phyloP scores from a whole-genome alignment of 768 basidiomycete species.

The Auricularia heimuer region DNA sequence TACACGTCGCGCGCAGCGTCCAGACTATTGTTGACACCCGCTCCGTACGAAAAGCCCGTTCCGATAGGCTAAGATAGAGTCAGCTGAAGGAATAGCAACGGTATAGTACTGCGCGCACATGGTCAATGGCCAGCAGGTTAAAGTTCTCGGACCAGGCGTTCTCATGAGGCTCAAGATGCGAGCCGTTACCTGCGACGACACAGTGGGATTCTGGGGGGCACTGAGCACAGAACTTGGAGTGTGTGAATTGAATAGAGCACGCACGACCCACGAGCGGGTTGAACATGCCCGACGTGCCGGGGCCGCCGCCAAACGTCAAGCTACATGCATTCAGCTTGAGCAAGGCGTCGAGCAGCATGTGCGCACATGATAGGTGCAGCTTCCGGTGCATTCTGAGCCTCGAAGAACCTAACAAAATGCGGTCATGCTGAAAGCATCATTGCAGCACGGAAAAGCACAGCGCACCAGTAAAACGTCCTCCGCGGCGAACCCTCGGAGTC shows the following conservation, averaged over 20 bases:
- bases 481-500: constrained; percentile 18
- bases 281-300: constrained; percentile 22
- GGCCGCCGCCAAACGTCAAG: constrained; percentile 26
- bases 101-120: constrained; percentile 3
- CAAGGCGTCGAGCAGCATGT: not conserved
- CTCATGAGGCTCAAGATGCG: constrained; percentile 13
- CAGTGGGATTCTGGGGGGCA: constrained; percentile 17
- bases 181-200: constrained; percentile 15
- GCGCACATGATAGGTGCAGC: constrained; percentile 24
- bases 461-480: constrained; percentile 11
- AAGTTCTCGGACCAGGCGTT: constrained; percentile 10
- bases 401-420: constrained; percentile 20
- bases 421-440: no score
- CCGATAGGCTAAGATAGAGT: constrained; percentile 20
- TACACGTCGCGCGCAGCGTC: constrained; percentile 25
- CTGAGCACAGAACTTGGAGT: not conserved
- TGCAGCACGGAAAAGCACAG: not conserved
- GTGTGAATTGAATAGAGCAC: not conserved
- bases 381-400: constrained; percentile 20
- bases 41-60: constrained; percentile 27
- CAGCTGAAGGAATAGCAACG: not conserved
- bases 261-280: constrained; percentile 17
- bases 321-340: constrained; percentile 8
- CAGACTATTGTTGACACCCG: constrained; percentile 23
- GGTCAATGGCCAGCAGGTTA: constrained; percentile 9